phyloP scores from a whole-genome alignment of 2,329 filamentous ascomycete species.

The Talaromyces sp. region DNA sequence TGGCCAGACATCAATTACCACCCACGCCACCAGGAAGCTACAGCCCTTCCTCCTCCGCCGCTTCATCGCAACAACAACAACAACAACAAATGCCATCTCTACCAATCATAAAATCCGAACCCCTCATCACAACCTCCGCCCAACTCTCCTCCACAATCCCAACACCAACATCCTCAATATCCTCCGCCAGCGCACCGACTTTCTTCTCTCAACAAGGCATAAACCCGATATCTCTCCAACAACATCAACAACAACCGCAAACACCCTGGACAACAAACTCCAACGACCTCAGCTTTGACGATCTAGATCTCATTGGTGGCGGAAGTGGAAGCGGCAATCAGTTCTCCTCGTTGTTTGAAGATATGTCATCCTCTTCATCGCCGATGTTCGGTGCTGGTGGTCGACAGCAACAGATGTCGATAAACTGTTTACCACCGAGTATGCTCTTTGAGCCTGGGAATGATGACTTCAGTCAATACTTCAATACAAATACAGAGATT shows the following conservation, averaged over 20 bases:
- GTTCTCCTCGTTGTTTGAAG: slow-evolving; percentile 26
- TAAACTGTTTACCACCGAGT: slow-evolving; percentile 32
- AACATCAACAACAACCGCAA: slow-evolving; percentile 1
- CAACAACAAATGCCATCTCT: not conserved
- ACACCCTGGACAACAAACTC: slow-evolving; percentile 1
- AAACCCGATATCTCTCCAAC: slow-evolving; percentile 35
- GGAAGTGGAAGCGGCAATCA: slow-evolving; percentile 2
- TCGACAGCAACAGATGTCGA: slow-evolving; percentile 25
- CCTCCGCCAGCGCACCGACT: slow-evolving; percentile 2
- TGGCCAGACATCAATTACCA: slow-evolving; percentile 29
- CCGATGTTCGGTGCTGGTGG: slow-evolving; percentile 33
- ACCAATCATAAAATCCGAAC: slow-evolving; percentile 1
- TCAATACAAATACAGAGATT: slow-evolving; percentile 40
- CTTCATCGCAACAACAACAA: slow-evolving; percentile 1
- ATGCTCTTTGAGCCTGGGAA: slow-evolving; percentile 29
- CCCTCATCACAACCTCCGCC: not conserved
- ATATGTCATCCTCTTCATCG: slow-evolving; percentile 24
- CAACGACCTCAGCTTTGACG: slow-evolving; percentile 11
- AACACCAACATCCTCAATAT: slow-evolving; percentile 18
- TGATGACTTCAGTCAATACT: slow-evolving; percentile 40
- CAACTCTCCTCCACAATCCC: not conserved
- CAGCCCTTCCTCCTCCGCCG: slow-evolving; percentile 31
- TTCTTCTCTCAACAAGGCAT: slow-evolving; percentile 32
- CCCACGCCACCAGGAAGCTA: slow-evolving; percentile 40
- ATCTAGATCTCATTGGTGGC: slow-evolving; percentile 12